Evolutionary conservation across 805 yeast species (phyloP), one percentile per base, ranked within the genome.

Genomic region (Candida coquimbonensis): DNA sequence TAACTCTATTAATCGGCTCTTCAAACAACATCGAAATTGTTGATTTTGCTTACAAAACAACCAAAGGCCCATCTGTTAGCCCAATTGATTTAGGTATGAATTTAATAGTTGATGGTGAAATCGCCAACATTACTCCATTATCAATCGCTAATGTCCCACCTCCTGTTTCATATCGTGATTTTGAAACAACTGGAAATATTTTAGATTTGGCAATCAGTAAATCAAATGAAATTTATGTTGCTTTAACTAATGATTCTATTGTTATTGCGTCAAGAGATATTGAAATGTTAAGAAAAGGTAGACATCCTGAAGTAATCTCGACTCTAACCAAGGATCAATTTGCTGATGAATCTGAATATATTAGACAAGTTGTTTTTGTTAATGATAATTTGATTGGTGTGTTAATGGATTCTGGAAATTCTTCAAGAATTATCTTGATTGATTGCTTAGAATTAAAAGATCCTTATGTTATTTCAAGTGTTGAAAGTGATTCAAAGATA

Each of bases 121-220:
- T 74, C 12, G 76, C 83, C 13, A 77, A 80, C 53, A 66, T 89
- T 21, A 91, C 99, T 0, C 97, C 98, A 0, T 70, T 93, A 34
- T 74, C 84, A 1, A 60, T 81, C 29, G 96, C 96, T 2, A 88
- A 82, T 60, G 91, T 88, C 11, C 99, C 99, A 4, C 99, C 99
- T 1, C 99, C 99, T 38, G 79, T 87, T 60, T 75, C 87, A 24
- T 83, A 74, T 59, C 74, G 95, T 47, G 86, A 81, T 41, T 63
- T 87, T 42, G 77, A 73, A 9, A 66, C 80, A 12, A 70, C 69
- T 7, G 70, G 67, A 1, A 77, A 77, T 46, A 78, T 88, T 8
- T 61, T 72, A 19, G 87, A 84, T 56, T 75, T 78, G 38, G 84
- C 95, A 0, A 76, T 81, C 5, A 77, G 82, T 49, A 63, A 73